Evolutionary conservation across 768 basidiomycete species (phyloP).

Genomic region (Termitomyces sp.): DNA sequence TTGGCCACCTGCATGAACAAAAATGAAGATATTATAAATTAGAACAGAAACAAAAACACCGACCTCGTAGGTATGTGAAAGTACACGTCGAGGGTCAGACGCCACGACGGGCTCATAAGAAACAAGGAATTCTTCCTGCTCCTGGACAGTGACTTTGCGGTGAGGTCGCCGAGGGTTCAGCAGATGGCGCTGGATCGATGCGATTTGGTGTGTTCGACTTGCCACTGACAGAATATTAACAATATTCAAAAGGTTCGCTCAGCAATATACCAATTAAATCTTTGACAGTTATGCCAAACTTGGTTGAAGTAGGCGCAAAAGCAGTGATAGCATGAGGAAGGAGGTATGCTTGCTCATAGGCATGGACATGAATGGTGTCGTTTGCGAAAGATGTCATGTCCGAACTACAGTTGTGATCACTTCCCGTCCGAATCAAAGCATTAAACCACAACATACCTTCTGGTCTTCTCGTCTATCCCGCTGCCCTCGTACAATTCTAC

Average conservation of each 20-base stretch:
- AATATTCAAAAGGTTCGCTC: background rate
- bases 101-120: conserved; percentile 80
- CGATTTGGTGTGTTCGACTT: conserved; percentile 66
- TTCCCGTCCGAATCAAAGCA: background rate
- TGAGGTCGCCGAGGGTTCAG: conserved; percentile 83
- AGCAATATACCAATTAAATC: conserved; percentile 71
- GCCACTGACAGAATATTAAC: conserved; percentile 49
- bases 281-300: conserved; percentile 82
- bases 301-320: conserved; percentile 73
- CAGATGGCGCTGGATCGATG: conserved; percentile 64
- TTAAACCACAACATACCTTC: conserved; percentile 46
- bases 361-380: conserved; percentile 46
- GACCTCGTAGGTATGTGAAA: conserved; percentile 46
- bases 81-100: conserved; percentile 54
- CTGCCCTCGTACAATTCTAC: conserved; percentile 88
- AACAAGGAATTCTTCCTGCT: conserved; percentile 81
- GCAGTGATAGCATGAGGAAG: conserved; percentile 67
- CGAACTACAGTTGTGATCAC: conserved; percentile 26
- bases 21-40: background rate
- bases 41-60: conserved; percentile 6
- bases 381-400: conserved; percentile 44
- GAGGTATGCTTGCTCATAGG: conserved; percentile 65
- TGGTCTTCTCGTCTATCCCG: conserved; percentile 59
- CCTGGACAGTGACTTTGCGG: conserved; percentile 66
- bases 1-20: conserved; percentile 53